These are phyloP conservation scores for Lagerstroemia speciosa DNA, from an alignment of 345 rosid species.

Conservation along the genomic window DNA sequence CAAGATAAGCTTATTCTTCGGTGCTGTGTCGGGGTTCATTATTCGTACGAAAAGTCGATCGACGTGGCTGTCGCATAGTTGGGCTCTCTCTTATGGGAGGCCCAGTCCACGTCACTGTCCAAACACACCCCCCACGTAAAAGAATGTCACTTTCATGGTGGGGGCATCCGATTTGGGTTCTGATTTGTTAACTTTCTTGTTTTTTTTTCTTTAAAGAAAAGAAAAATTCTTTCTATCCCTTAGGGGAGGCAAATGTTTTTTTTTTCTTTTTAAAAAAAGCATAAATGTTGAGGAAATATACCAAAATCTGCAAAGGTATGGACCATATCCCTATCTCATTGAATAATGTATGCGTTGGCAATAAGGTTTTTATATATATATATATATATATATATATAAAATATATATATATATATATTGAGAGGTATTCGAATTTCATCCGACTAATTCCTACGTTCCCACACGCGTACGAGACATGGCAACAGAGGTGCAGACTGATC, in stretches of 20 bases:
- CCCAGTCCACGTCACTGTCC: background rate
- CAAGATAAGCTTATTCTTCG: conserved; percentile 2
- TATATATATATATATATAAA: no score
- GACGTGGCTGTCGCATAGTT: background rate
- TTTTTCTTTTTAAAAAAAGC: no score
- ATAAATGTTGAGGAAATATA: background rate
- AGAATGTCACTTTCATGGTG: conserved; percentile 12
- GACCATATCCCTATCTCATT: background rate
- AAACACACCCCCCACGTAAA: background rate
- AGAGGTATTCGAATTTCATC: no score
- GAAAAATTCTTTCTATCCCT: background rate
- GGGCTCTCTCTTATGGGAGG: background rate
- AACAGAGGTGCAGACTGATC: no score
- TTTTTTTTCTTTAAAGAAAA: background rate
- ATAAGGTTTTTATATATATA: no score
- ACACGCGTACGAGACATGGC: no score
- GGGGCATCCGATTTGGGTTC: conserved; percentile 12
- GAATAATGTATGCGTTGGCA: background rate
- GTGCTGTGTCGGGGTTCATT: background rate
- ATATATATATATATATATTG: no score
- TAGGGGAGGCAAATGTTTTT: no score
- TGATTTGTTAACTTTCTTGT: background rate
- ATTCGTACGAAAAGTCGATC: background rate
- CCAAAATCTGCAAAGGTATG: conserved; percentile 1
- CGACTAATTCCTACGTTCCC: no score